Evolutionary conservation across 257 asterid species (phyloP).

Genomic region (Rhazya stricta): DNA sequence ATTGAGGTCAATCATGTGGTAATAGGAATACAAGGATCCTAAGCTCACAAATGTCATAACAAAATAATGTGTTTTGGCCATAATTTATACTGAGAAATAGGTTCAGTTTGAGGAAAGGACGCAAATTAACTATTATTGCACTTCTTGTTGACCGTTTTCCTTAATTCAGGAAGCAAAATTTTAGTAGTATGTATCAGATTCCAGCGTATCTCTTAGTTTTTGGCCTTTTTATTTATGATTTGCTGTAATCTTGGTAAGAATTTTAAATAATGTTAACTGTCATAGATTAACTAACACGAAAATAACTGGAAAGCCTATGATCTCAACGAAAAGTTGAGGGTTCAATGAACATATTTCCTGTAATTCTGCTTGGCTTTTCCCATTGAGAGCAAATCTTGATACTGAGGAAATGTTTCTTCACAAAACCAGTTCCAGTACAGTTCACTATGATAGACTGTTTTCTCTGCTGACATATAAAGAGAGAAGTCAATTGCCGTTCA

Average conservation of each 20-base stretch:
- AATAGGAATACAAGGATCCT: background rate
- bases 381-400: background rate
- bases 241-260: background rate
- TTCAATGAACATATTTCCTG: background rate
- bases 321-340: background rate
- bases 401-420: background rate
- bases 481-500: background rate
- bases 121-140: background rate
- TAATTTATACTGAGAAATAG: background rate
- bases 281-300: background rate
- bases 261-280: background rate
- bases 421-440: background rate
- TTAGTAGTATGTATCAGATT: background rate
- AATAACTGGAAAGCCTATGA: background rate
- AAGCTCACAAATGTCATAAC: background rate
- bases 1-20: background rate
- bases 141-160: background rate
- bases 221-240: background rate
- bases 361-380: background rate
- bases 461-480: background rate
- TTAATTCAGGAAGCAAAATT: background rate
- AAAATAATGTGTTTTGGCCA: background rate
- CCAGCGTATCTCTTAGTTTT: background rate
- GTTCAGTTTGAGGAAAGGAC: background rate
- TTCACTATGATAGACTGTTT: background rate